Evolutionary conservation across 2,329 filamentous ascomycete genomes (phyloP).

Genomic region (Fusarium newnesense): DNA sequence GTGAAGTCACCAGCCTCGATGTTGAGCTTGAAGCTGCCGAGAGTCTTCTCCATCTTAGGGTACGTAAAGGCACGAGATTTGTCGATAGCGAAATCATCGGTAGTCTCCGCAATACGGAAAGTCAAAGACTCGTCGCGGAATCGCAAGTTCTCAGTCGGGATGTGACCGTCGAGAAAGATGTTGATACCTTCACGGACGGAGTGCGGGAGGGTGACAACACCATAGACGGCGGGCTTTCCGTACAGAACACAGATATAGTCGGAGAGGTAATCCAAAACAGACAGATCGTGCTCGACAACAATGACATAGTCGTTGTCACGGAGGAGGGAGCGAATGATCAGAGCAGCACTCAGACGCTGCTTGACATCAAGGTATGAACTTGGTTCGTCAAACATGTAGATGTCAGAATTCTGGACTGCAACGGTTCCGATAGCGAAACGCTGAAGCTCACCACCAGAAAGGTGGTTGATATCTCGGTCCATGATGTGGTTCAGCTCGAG

Average conservation of each 20-base stretch:
- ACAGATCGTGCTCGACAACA: constrained; percentile 99
- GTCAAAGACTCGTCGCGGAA: constrained; percentile 97
- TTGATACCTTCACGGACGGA: constrained; percentile 99
- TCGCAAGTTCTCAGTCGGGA: constrained; percentile 96
- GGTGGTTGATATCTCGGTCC: constrained; percentile 87
- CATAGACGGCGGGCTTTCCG: constrained; percentile 93
- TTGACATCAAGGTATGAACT: constrained; percentile 99
- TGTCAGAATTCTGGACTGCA: constrained; percentile 94
- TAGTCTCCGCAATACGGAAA: constrained; percentile 90
- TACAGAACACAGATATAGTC: constrained; percentile 99
- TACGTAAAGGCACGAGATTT: constrained; percentile 88
- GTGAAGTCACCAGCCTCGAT: constrained; percentile 90
- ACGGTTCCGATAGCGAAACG: constrained; percentile 97
- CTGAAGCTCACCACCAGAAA: constrained; percentile 98
- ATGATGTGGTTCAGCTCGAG: constrained; percentile 90
- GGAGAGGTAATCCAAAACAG: constrained; percentile 96
- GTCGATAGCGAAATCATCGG: constrained; percentile 88
- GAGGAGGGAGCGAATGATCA: constrained; percentile 91
- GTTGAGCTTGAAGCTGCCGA: constrained; percentile 85
- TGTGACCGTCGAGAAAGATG: constrained; percentile 98
- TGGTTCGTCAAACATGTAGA: constrained; percentile 99
- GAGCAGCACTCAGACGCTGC: constrained; percentile 92
- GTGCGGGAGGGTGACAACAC: constrained; percentile 94
- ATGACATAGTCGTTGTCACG: constrained; percentile 95
- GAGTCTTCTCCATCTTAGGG: constrained; percentile 90